Evolutionary conservation across 768 basidiomycete species (phyloP).

Genomic region (Boletus barrowsii): DNA sequence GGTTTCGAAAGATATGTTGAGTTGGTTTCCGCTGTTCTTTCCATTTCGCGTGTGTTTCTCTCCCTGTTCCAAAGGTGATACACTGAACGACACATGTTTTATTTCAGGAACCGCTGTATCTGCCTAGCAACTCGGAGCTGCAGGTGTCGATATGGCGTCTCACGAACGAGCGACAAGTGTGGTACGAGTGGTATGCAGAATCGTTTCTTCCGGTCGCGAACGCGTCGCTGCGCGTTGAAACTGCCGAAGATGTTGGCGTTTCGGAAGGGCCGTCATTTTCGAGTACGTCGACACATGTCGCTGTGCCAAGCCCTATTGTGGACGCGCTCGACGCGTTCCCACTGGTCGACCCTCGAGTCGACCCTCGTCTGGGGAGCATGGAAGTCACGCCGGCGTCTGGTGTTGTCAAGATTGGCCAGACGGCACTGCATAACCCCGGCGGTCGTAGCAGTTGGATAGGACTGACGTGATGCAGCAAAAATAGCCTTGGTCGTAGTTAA

Average conservation of each 20-base stretch:
- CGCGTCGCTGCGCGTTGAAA: conserved; percentile 22
- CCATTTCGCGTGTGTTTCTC: conserved; percentile 70
- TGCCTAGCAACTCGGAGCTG: conserved; percentile 89
- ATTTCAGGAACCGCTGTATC: conserved; percentile 82
- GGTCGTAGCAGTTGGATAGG: conserved; percentile 96
- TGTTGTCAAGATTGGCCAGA: conserved; percentile 90
- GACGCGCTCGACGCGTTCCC: conserved; percentile 56
- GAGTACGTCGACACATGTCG: conserved; percentile 28
- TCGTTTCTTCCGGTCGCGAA: conserved; percentile 73
- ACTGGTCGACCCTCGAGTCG: conserved; percentile 8
- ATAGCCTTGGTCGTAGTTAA: not conserved
- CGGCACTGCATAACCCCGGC: conserved; percentile 84
- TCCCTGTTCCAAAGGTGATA: not conserved
- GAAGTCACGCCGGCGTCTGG: conserved; percentile 32
- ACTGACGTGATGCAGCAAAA: conserved; percentile 30
- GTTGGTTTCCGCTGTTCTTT: conserved; percentile 98
- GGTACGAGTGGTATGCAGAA: conserved; percentile 99
- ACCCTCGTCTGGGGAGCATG: conserved; percentile 1
- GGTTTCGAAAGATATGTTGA: conserved; percentile 94
- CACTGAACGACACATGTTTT: not conserved
- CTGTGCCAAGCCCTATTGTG: conserved; percentile 65
- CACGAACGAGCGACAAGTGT: conserved; percentile 84
- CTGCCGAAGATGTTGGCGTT: conserved; percentile 12
- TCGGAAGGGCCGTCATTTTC: conserved; percentile 23
- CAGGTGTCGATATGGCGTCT: conserved; percentile 93